Conservation (phyloP, 1,139 yeast genomes). For the Diutina mesorugosa region DNA sequence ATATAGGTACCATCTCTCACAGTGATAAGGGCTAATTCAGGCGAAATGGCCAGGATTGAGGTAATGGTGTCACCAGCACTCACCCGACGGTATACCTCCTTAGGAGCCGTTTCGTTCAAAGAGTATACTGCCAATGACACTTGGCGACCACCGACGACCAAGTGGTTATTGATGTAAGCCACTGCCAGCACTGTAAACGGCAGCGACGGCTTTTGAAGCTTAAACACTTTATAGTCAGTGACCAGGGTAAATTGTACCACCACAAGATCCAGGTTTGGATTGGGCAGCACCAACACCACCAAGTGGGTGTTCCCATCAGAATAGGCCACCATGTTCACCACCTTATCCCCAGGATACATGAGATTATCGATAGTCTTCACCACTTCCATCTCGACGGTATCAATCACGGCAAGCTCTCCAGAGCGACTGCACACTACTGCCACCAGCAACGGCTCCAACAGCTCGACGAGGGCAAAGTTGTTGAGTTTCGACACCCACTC, state of each 20-base stretch:
- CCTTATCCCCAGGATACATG: neutral
- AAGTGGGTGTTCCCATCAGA: neutral
- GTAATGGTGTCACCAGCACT: slow-evolving; percentile 64
- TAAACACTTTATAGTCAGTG: neutral
- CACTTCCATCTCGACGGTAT: neutral
- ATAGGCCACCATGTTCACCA: neutral
- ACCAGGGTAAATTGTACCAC: neutral
- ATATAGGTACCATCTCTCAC: slow-evolving; percentile 57
- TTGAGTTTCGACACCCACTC: neutral
- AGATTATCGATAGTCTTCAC: neutral
- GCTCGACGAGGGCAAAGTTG: neutral
- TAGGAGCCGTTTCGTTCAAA: neutral
- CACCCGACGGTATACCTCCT: too few species aligned
- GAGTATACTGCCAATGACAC: neutral
- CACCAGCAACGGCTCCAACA: neutral
- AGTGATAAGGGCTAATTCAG: slow-evolving; percentile 20
- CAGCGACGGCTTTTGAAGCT: neutral
- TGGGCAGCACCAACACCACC: neutral
- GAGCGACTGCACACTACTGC: neutral
- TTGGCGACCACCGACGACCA: neutral
- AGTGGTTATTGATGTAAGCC: neutral
- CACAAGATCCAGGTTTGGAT: neutral
- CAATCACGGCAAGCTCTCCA: neutral
- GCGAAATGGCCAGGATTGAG: slow-evolving; percentile 28
- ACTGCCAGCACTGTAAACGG: neutral